Conservation (phyloP, 2,329 filamentous ascomycete species). For the Decorospora gaudefroyi region DNA sequence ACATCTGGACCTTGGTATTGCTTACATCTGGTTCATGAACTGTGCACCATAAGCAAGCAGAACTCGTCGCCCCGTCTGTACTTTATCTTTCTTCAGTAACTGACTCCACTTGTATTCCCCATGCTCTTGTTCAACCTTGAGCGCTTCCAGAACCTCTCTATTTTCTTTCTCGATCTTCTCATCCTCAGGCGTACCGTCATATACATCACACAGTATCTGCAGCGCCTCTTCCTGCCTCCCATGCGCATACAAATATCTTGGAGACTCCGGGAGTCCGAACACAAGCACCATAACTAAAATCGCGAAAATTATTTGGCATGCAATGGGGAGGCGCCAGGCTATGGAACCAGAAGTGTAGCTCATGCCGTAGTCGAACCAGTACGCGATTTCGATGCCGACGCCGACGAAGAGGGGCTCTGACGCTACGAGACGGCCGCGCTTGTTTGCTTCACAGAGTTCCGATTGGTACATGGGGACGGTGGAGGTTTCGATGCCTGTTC, state of each 20-base stretch:
- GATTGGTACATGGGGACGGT: conserved; percentile 60
- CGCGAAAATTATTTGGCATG: conserved; percentile 53
- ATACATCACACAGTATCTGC: conserved; percentile 56
- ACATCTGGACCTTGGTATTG: too few species aligned
- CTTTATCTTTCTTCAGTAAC: conserved; percentile 47
- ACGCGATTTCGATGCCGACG: conserved; percentile 53
- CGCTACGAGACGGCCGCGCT: conserved; percentile 63
- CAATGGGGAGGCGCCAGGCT: conserved; percentile 55
- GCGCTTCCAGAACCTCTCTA: conserved; percentile 42
- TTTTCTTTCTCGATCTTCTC: conserved; percentile 60
- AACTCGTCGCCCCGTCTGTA: conserved; percentile 49
- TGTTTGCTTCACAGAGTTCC: conserved; percentile 58
- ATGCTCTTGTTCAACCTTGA: conserved; percentile 45
- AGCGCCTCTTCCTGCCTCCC: conserved; percentile 54
- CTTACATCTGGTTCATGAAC: conserved; percentile 51
- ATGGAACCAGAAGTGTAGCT: conserved; percentile 50
- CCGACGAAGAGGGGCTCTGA: conserved; percentile 59
- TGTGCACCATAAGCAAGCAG: conserved; percentile 49
- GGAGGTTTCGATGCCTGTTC: conserved; percentile 60
- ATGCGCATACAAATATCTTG: conserved; percentile 36
- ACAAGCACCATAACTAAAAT: conserved; percentile 52
- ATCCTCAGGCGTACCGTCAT: conserved; percentile 55
- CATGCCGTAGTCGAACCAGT: conserved; percentile 50
- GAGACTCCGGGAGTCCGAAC: conserved; percentile 38
- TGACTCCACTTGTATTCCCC: conserved; percentile 49